Base-by-base conservation (phyloP, 257 asterid species). In the Buddleja alternifolia region DNA sequence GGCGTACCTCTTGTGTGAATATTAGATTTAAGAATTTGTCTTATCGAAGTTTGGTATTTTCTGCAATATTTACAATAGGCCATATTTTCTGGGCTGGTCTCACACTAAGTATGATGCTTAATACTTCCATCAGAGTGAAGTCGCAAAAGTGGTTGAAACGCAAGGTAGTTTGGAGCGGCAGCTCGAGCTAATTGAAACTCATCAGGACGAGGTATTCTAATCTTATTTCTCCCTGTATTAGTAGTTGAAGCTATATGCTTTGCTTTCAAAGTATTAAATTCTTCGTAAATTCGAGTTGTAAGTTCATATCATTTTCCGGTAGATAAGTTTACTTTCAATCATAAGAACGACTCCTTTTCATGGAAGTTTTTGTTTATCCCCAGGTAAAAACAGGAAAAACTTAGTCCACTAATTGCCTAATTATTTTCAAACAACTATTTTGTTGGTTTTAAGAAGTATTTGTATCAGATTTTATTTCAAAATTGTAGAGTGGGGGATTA, bases 151-250 rank as follows among this genome's bases (percentile, higher is more conserved):
- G 67, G 97, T 89, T 65, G 97, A 84, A 73, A 87, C 93, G 50
- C 97, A 93, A 77, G 83, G 84, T 60, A 81, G 77, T 75, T 74
- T 94, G 80, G 97, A 91, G 86, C 85, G 95, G 76, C 95, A 84
- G 61, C 85, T 94, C 76, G 99, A 94, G 84, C 86, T 94, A 16
- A 86, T 94, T 74, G 97, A 89, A 84, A 94, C 99, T 62, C 96
- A 94, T 82, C 97, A 89, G 79, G 96, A 84, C 65, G 97, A 94
- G 97, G 96, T 93, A 82, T 70, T 36, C 39, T 61, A 23, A 48
- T 55, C 66, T 12, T 73, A 14, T 37, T 77, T 10, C 41, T 62
- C 16, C 61, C 11, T 69, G 68, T 69, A 11, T 54, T 63, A 36
- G 10, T 71, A 21, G 56, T 42, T n/a, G 48, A 15, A 29, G 34